A percentile compares a stretch with the other conserved stretches of the same genome.
Evolutionary conservation across 2,329 filamentous ascomycete genomes (phyloP).

Genomic region (Cercospora zeae-maydis): DNA sequence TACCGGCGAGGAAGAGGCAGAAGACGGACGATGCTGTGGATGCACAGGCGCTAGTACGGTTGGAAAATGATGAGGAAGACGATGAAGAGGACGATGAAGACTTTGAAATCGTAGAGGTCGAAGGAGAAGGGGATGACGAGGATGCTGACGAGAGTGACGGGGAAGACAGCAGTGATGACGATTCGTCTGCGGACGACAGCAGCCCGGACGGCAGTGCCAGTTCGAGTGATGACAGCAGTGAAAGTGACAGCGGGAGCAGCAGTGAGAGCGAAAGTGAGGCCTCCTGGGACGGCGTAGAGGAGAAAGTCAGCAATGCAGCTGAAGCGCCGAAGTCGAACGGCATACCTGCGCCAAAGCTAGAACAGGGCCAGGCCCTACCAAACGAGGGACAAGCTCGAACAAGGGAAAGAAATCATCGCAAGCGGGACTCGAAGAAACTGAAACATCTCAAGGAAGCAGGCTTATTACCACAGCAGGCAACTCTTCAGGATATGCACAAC

Average conservation of each 20-base stretch:
- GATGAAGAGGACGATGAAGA: constrained; percentile 24
- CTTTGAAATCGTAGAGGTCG: constrained; percentile 21
- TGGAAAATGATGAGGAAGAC: constrained; percentile 40
- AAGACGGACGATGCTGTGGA: constrained; percentile 42
- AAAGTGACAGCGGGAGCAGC: constrained; percentile 21
- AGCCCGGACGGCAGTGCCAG: constrained; percentile 1
- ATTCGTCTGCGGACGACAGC: constrained; percentile 3
- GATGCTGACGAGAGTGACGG: constrained; percentile 15
- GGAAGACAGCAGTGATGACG: constrained; percentile 6
- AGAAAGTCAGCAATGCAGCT: neutral
- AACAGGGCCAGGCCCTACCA: constrained; percentile 3
- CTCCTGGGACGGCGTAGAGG: constrained; percentile 24
- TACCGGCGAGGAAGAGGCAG: constrained; percentile 32
- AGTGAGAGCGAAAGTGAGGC: constrained; percentile 22
- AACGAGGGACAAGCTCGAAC: constrained; percentile 50
- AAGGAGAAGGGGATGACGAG: constrained; percentile 24
- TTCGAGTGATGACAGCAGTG: constrained; percentile 18
- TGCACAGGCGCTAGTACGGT: constrained; percentile 27
- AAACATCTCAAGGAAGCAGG: constrained; percentile 53
- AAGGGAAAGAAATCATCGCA: constrained; percentile 54
- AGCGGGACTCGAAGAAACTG: constrained; percentile 49
- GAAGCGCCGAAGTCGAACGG: constrained; percentile 1
- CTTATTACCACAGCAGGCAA: constrained; percentile 50
- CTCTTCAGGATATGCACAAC: constrained; percentile 47
- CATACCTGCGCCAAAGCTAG: neutral